Percentiles rank a stretch among this genome's conserved stretches.
phyloP scores from a whole-genome alignment of 148 eudicot species.

The Rheum nobile region DNA sequence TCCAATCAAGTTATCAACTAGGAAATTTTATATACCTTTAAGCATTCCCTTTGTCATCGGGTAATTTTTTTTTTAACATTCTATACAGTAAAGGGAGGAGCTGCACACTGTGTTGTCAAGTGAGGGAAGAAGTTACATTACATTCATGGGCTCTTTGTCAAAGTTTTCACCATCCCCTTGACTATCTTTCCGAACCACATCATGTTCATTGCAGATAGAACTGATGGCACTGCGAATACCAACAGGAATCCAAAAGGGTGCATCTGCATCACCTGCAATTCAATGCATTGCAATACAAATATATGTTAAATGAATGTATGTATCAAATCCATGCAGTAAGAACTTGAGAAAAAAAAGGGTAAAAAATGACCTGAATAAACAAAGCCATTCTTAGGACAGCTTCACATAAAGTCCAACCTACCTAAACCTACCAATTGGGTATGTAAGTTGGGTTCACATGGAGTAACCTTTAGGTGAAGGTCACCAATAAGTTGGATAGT shows the following conservation, averaged over 20 bases:
- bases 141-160: slow-evolving; percentile 46
- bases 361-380: not conserved
- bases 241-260: slow-evolving; percentile 59
- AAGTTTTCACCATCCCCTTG: slow-evolving; percentile 71
- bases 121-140: not conserved
- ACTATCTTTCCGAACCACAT: slow-evolving; percentile 92
- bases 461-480: not conserved
- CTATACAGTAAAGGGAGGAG: not conserved
- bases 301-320: not conserved
- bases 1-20: slow-evolving; percentile 32
- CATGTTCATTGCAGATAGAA: slow-evolving; percentile 78
- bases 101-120: not conserved
- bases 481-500: not conserved
- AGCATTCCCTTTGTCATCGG: not conserved
- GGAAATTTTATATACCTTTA: not conserved
- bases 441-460: not conserved
- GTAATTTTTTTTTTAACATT: not conserved
- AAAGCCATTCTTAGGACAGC: not conserved
- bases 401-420: too few relatives aligned
- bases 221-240: slow-evolving; percentile 63
- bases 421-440: too few relatives aligned
- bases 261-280: slow-evolving; percentile 80
- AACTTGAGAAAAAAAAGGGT: not conserved
- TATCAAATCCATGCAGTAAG: too few relatives aligned
- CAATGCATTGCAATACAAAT: slow-evolving; percentile 22